Evolutionary conservation across 495 filamentous ascomycete genomes (phyloP), one percentile per base, ranked within the genome.

Genomic region (Chaetomidium leptoderma): DNA sequence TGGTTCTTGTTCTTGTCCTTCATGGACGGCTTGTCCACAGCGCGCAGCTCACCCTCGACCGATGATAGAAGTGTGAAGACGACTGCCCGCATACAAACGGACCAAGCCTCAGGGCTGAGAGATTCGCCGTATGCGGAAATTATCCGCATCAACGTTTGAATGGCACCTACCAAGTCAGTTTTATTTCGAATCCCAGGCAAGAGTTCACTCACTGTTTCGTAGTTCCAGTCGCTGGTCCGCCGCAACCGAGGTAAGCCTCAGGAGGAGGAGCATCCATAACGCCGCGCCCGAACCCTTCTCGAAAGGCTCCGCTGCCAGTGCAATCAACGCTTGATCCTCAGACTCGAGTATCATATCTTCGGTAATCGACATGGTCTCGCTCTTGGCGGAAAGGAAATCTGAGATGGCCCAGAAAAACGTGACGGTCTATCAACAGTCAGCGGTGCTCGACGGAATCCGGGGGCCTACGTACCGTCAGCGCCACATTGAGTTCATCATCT

Each of bases 401-500:
- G 93, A 96, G 13, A 95, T 81, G 59, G 90, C 91, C 87, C 91
- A 96, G 72, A 95, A 96, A 65, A 95, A 95, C 0, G 92, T 95
- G 11, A 93, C 87, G 2, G 90, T 92, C 82, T 87, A 55, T 27
- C 60, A 16, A 17, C 48, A 23, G 66, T 76, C 54, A 73, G 72
- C 35, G 43, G 2, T 21, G 24, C 24, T 2, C n/a, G 6, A 44
- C 17, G 1, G 0, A 4, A 14, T 13, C 1, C 23, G 7, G 0
- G 24, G 21, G 14, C 32, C 8, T 0, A 64, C 81, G 70, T 74
- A 87, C 86, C 16, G 95, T 97, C 16, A 98, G 76, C 0, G 92
- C 95, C 55, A 97, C 95, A 63, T 98, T 98, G 53, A 98, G 82
- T 70, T 97, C 93, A 61, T 95, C 88, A 36, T 84, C 79, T 67